Evolutionary conservation across 768 basidiomycete species (phyloP).

Genomic region (Trametes punicea): DNA sequence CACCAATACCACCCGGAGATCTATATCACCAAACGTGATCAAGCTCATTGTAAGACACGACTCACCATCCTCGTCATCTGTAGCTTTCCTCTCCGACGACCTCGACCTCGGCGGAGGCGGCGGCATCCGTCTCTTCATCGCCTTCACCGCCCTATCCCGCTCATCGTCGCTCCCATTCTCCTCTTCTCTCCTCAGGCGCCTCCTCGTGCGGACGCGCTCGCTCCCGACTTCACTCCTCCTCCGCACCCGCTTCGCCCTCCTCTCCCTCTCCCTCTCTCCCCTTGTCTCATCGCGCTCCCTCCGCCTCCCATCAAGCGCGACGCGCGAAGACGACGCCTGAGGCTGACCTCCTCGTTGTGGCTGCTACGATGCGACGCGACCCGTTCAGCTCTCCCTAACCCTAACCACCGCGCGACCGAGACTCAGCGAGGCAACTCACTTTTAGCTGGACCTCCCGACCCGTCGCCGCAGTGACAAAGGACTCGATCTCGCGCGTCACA

Average conservation of each 20-base stretch:
- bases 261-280: slow-evolving; percentile 13
- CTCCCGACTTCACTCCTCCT: slow-evolving; percentile 15
- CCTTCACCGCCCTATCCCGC: slow-evolving; percentile 5
- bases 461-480: slow-evolving; percentile 67
- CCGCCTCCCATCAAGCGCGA: slow-evolving; percentile 21
- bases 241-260: slow-evolving; percentile 16
- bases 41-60: not conserved
- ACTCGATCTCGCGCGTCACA: slow-evolving; percentile 67
- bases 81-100: slow-evolving; percentile 11
- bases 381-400: not conserved
- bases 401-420: not conserved
- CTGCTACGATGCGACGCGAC: not conserved
- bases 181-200: slow-evolving; percentile 6
- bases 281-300: slow-evolving; percentile 11
- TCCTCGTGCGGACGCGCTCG: slow-evolving; percentile 12
- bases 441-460: slow-evolving; percentile 48
- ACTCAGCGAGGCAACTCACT: slow-evolving; percentile 35
- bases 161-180: slow-evolving; percentile 4
- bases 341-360: slow-evolving; percentile 14
- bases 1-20: not conserved
- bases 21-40: not conserved
- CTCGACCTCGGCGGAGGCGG: not conserved
- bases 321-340: slow-evolving; percentile 25
- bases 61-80: slow-evolving; percentile 20
- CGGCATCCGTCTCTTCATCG: slow-evolving; percentile 7